Conservation (phyloP, 305 asterid species). For the Solanum hybrid region DNA sequence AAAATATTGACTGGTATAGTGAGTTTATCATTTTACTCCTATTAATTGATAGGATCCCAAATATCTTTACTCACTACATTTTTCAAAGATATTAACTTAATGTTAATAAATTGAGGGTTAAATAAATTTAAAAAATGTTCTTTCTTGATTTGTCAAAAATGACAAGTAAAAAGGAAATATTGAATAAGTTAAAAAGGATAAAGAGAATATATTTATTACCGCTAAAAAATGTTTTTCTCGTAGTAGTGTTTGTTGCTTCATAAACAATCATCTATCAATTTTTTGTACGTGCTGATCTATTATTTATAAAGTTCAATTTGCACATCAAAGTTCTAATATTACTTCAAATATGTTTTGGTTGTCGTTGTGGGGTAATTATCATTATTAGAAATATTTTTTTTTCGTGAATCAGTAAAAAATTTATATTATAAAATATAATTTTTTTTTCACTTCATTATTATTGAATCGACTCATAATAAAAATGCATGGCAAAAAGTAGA, state of each 20-base stretch:
- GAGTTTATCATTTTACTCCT: no score
- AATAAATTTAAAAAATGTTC: no score
- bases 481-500: fast-evolving
- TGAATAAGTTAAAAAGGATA: neutral
- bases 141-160: neutral
- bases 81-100: no score
- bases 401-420: neutral
- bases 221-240: no score
- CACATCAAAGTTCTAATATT: neutral
- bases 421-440: no score
- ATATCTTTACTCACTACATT: neutral
- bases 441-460: neutral
- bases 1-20: no score
- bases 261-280: neutral
- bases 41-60: neutral
- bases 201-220: no score
- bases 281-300: neutral
- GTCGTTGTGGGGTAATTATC: neutral
- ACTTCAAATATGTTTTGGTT: neutral
- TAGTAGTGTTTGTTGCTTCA: neutral
- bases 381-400: neutral
- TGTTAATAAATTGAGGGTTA: no score
- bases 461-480: no score
- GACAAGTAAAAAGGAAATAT: no score
- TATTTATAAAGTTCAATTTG: neutral